Percentiles rank a stretch among this genome's conserved stretches.
These are phyloP conservation scores for Phytophthora boehmeriae DNA, from an alignment of 352 stramenopile species.

Conservation along the genomic window DNA sequence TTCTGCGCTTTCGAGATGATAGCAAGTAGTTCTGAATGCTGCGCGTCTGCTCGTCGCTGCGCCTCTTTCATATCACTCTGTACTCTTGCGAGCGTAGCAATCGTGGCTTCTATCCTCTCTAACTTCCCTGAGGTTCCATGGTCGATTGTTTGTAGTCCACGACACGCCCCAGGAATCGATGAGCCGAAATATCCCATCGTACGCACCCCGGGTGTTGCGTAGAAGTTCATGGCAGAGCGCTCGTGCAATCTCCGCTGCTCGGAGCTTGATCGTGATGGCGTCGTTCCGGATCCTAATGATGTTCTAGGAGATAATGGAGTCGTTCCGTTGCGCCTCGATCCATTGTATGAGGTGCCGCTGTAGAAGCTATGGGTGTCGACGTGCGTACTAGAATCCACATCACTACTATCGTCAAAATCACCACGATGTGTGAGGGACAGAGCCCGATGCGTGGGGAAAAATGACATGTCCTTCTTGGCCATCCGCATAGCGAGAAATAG, in stretches of 20 bases:
- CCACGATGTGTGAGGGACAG: slow-evolving; percentile 50
- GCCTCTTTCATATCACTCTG: slow-evolving; percentile 60
- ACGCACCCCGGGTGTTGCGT: neutral
- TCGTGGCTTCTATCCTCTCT: slow-evolving; percentile 54
- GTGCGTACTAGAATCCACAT: slow-evolving; percentile 8
- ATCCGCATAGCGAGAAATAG: slow-evolving; percentile 81
- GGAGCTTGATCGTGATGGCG: slow-evolving; percentile 12
- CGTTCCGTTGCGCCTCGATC: slow-evolving; percentile 12
- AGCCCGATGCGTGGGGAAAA: slow-evolving; percentile 72
- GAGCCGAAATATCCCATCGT: slow-evolving; percentile 6
- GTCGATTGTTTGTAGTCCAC: slow-evolving; percentile 23
- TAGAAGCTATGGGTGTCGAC: slow-evolving; percentile 29
- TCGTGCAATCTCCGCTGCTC: slow-evolving; percentile 18
- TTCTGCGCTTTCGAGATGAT: slow-evolving; percentile 27
- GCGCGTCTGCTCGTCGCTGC: slow-evolving; percentile 34
- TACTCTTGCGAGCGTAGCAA: slow-evolving; percentile 37
- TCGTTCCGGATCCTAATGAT: slow-evolving; percentile 15
- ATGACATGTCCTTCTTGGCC: slow-evolving; percentile 78
- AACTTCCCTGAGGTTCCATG: slow-evolving; percentile 37
- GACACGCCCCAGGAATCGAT: neutral
- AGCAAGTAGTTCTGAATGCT: slow-evolving; percentile 46
- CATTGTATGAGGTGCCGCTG: slow-evolving; percentile 13
- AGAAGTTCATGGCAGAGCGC: slow-evolving; percentile 10
- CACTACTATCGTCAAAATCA: slow-evolving; percentile 13
- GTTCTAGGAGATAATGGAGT: slow-evolving; percentile 18